phyloP scores from a whole-genome alignment of 2,329 filamentous ascomycete genomes.

The Scedosporium dehoogii region DNA sequence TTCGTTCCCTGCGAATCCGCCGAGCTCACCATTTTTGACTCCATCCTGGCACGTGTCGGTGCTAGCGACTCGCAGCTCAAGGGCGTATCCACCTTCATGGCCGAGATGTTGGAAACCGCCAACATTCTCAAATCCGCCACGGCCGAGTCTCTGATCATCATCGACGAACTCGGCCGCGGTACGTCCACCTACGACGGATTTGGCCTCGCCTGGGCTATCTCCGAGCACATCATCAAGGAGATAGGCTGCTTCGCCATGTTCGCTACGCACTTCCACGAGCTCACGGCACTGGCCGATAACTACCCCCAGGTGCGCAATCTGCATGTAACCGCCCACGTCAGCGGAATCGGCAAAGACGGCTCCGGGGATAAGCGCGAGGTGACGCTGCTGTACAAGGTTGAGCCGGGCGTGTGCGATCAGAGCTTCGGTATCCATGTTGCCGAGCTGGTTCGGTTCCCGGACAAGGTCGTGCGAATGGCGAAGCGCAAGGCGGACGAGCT shows the following conservation, averaged over 20 bases:
- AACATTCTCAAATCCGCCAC: constrained; percentile 98
- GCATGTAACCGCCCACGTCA: constrained; percentile 92
- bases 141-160: constrained; percentile 91
- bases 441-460: constrained; percentile 89
- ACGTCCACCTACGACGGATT: constrained; percentile 98
- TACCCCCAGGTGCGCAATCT: constrained; percentile 85
- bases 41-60: constrained; percentile 89
- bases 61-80: constrained; percentile 96
- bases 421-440: constrained; percentile 98
- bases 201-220: constrained; percentile 97
- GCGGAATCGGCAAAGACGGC: constrained; percentile 34
- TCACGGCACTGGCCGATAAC: constrained; percentile 81
- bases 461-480: constrained; percentile 98
- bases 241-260: constrained; percentile 93
- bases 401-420: constrained; percentile 91
- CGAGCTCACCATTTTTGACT: constrained; percentile 92
- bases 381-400: constrained; percentile 92
- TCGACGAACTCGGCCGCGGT: constrained; percentile 91
- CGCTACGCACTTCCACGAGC: constrained; percentile 95
- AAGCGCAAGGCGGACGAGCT: constrained; percentile 97
- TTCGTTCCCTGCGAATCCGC: constrained; percentile 90
- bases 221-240: constrained; percentile 91
- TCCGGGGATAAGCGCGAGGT: constrained; percentile 56
- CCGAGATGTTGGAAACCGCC: constrained; percentile 97
- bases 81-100: constrained; percentile 98